Base-by-base conservation (phyloP, 441 rosid species). In the Erodium trifolium region DNA sequence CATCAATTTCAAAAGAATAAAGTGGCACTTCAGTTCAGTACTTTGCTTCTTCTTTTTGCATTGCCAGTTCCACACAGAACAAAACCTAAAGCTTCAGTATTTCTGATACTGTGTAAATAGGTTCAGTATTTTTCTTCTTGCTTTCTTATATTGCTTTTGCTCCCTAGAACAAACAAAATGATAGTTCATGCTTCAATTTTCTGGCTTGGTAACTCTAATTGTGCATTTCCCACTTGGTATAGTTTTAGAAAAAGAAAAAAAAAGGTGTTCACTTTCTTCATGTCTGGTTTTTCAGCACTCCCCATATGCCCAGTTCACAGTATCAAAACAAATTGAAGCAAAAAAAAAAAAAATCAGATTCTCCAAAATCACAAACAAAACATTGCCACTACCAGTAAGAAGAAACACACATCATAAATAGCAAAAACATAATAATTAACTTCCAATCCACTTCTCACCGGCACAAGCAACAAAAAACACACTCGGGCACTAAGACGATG, bases 51-150 rank as follows among this genome's bases (percentile, higher is more conserved):
- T 31, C 2, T 31, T 64, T 64, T 6, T n/a, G 8, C 67, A 64
- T 31, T 6, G 0, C 19, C 60, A 53, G 9, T 64, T 64, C 67
- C 67, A 64, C 3, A 34, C 67, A 0, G 67, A 14, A 37, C 29
- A 64, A 64, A 34, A 64, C 67, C 45, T 64, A 37, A 35, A 35
- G 45, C 29, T 34, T n/a, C n/a, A 14, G 67, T 64, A 64, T 16
- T 64, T 34, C 17, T 35, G 12, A 64, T 34, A 19, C 45, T 13
- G 67, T 34, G 29, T 31, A 34, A 31, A 31, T 18, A 64, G 43
- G 34, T 14, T 31, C 7, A n/a, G 43, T 34, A 13, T 63, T 4
- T 57, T 4, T 55, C 12, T 59, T 60, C n/a, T 60, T 60, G 13
- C 35, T 17, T 14, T 34, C 14, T 64, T 14, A 34, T 14, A 34